Base-by-base conservation (phyloP, 2,329 filamentous ascomycete species). In the Magnaporthiopsis poae region DNA sequence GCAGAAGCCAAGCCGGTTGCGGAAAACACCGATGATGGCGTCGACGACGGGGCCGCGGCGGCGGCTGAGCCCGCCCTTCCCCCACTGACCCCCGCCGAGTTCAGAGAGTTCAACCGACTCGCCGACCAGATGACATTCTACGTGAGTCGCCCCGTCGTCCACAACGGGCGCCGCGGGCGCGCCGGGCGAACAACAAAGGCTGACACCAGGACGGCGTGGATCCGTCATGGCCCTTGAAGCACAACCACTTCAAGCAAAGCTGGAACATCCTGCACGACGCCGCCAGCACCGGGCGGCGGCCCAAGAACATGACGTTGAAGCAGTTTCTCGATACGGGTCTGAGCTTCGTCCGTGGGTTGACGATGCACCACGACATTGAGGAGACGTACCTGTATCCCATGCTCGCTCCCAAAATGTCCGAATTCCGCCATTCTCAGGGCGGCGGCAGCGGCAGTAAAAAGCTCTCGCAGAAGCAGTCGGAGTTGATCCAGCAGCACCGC, bases 321-420 rank as follows among this genome's bases (percentile, higher is more conserved):
- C 83, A 89, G 69, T 91, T 95, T 76, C 79, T 96, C 70, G 75
- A 80, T 70, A 80, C 83, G 33, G 90, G 88, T 39, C 80, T 91
- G n/a, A 79, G 86, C 63, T 92, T 96, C 75, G 83, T 85, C 70
- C 81, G 82, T 21, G 84, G 89, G 67, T 85, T 96, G n/a, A 84
- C 86, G 12, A 77, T 85, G 67, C 92, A 96, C 78, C 93, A 96
- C 79, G 80, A 79, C 67, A 94, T 96, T 72, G 93, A 96, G 76
- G 92, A 97, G 77, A 78, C 81, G 36, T 86, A 92, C 75, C 81
- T 96, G 60, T 96, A 96, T 76, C 93, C 92, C 1, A 73, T 88
- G 0, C 83, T 96, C 1, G 91, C 90, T 15, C 80, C 80, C 71
- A 88, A 86, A 70, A 96, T 96, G 91, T 87, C 90, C 5, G 88